Evolutionary conservation across 805 yeast genomes (phyloP).

Genomic region (Lachancea mirantina): DNA sequence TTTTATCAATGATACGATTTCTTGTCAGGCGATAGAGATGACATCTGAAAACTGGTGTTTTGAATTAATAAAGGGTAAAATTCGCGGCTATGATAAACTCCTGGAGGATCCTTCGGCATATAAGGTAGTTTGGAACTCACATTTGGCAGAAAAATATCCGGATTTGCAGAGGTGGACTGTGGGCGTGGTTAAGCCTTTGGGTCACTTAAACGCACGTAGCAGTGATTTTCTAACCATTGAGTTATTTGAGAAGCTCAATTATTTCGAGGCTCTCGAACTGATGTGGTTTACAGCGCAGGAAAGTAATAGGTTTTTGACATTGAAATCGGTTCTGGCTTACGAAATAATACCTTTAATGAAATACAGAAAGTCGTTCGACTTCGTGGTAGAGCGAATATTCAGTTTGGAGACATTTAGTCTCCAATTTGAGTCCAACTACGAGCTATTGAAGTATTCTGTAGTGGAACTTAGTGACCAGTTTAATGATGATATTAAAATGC

Average conservation of each 20-base stretch:
- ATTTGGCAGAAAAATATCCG: not conserved
- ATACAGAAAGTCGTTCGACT: slow-evolving; percentile 7
- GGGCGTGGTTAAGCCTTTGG: slow-evolving; percentile 26
- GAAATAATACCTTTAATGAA: slow-evolving; percentile 23
- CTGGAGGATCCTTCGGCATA: slow-evolving; percentile 17
- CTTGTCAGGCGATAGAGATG: slow-evolving; percentile 1
- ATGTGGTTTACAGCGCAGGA: slow-evolving; percentile 9
- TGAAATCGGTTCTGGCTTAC: slow-evolving; percentile 8
- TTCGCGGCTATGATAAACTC: slow-evolving; percentile 18
- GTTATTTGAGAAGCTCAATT: slow-evolving; percentile 19
- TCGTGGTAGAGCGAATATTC: slow-evolving; percentile 15
- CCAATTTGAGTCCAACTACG: slow-evolving; percentile 11
- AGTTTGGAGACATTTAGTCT: slow-evolving; percentile 15
- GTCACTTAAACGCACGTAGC: slow-evolving; percentile 19
- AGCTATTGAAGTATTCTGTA: slow-evolving; percentile 12
- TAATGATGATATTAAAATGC: not conserved
- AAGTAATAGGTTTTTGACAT: not conserved
- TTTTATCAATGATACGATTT: slow-evolving; percentile 13
- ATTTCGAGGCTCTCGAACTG: slow-evolving; percentile 11
- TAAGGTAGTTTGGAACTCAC: slow-evolving; percentile 18
- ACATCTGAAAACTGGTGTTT: slow-evolving; percentile 5
- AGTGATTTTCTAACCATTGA: slow-evolving; percentile 11
- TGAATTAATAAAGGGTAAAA: slow-evolving; percentile 23
- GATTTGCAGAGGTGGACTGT: slow-evolving; percentile 22
- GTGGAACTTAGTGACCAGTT: slow-evolving; percentile 1